These are phyloP conservation scores for Selenicereus undatus DNA, from an alignment of 148 eudicot species.

Conservation along the genomic window DNA sequence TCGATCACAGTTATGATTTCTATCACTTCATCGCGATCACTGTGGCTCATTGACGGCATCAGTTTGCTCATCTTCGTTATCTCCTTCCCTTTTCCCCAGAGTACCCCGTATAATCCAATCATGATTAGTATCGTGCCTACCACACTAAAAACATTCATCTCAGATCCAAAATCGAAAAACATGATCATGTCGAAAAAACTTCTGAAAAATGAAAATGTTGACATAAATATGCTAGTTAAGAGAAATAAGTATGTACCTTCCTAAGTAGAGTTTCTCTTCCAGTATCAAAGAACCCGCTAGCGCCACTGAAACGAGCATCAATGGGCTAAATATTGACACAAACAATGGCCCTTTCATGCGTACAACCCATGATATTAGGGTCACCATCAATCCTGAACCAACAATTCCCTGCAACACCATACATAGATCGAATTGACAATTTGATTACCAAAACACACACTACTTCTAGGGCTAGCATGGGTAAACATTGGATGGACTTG, in stretches of 20 bases:
- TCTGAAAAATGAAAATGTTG: no score
- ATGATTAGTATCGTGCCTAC: conserved; percentile 44
- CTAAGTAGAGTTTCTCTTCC: conserved; percentile 51
- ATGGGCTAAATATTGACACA: conserved; percentile 54
- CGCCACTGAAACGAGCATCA: conserved; percentile 48
- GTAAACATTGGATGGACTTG: no score
- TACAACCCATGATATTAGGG: conserved; percentile 39
- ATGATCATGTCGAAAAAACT: neutral
- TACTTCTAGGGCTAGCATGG: no score
- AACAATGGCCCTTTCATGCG: conserved; percentile 56
- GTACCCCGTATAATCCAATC: conserved; percentile 46
- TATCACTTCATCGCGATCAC: conserved; percentile 1
- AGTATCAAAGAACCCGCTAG: conserved; percentile 40
- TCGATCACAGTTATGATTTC: neutral
- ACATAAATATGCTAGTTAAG: no score
- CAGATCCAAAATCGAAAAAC: neutral
- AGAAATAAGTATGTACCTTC: conserved; percentile 39
- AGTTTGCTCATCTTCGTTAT: conserved; percentile 30
- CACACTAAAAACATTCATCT: conserved; percentile 26
- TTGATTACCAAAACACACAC: no score
- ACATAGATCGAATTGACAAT: neutral
- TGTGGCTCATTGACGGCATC: conserved; percentile 23
- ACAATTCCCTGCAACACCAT: conserved; percentile 38
- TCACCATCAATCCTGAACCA: conserved; percentile 40
- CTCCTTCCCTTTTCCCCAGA: conserved; percentile 63